Percentiles rank a stretch among this genome's conserved stretches.
phyloP scores from a whole-genome alignment of 116 monocot genomes.

The Phalaenopsis hybrid region DNA sequence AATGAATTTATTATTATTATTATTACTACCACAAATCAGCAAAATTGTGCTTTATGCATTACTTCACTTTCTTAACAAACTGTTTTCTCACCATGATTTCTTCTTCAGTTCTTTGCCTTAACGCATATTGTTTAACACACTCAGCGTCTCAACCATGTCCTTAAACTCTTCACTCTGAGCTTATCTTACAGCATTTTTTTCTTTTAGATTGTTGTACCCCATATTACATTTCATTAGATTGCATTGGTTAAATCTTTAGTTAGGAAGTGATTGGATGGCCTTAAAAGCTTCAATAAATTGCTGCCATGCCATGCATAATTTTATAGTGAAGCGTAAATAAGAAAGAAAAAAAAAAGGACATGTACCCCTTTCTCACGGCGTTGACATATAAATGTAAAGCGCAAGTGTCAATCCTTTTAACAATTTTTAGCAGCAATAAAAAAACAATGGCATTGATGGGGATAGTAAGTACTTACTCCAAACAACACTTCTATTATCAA shows the following conservation, averaged over 20 bases:
- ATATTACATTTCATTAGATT: neutral
- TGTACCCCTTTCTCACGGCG: neutral
- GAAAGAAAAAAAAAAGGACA: neutral
- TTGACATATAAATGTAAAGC: neutral
- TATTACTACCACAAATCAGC: neutral
- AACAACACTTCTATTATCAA: neutral
- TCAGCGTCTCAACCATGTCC: neutral
- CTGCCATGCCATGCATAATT: neutral
- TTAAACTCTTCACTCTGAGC: neutral
- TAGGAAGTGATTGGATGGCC: neutral
- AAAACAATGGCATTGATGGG: neutral
- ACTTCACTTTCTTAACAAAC: neutral
- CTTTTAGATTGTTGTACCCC: neutral
- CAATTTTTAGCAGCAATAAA: neutral
- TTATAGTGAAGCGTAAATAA: neutral
- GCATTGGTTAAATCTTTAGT: neutral
- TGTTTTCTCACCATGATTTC: neutral
- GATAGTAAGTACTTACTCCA: neutral
- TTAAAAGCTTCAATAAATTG: neutral
- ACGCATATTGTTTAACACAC: neutral
- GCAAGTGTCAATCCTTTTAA: neutral
- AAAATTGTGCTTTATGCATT: neutral
- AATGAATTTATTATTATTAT: neutral
- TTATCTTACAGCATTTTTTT: neutral
- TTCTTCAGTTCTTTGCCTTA: neutral